Conservation (phyloP, 805 yeast species). For the Monosporozyma aquatica region DNA sequence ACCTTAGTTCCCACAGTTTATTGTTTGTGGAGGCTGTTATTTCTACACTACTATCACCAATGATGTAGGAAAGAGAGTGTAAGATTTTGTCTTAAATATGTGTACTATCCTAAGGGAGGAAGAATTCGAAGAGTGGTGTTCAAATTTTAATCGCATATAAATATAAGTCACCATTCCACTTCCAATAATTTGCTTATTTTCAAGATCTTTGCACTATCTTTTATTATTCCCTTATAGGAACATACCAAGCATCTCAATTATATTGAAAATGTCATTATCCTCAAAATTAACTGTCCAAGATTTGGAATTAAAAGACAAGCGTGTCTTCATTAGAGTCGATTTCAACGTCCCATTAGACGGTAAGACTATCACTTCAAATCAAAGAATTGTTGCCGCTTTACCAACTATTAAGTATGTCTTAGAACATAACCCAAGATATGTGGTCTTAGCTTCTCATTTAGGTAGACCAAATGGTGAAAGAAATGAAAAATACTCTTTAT, state of each 20-base stretch:
- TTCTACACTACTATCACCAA: no score
- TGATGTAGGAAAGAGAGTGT: no score
- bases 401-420: constrained; percentile 96
- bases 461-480: constrained; percentile 99
- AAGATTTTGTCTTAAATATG: no score
- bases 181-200: no score
- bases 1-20: no score
- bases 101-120: no score
- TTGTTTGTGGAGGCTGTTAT: no score
- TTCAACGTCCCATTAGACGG: constrained; percentile 95
- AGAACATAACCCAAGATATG: constrained; percentile 83
- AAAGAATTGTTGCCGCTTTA: constrained; percentile 97
- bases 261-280: constrained; percentile 71
- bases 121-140: no score
- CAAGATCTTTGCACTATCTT: no score
- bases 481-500: constrained; percentile 76
- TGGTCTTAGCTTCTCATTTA: constrained; percentile 90
- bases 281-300: constrained; percentile 91
- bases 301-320: constrained; percentile 75
- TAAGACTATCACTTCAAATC: constrained; percentile 95
- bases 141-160: no score
- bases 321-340: constrained; percentile 98
- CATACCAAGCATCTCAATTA: not conserved
- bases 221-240: not conserved
- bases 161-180: no score